Evolutionary conservation across 345 rosid genomes (phyloP).

Genomic region (Lepidium aucheri): DNA sequence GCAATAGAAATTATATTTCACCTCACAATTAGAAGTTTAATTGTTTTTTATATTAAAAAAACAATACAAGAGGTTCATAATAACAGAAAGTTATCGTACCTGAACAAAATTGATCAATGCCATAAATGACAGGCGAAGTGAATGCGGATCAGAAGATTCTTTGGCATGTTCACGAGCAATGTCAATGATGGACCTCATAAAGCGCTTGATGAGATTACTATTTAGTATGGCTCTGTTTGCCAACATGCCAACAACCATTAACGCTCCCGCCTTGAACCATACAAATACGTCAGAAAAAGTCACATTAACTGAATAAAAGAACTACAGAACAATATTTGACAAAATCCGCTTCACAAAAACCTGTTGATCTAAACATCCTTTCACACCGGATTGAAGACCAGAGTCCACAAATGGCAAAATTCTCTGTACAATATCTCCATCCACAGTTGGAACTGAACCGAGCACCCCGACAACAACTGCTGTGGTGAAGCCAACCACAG

Average conservation of each 20-base stretch:
- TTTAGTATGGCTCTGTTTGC: constrained; percentile 59
- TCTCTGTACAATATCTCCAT: constrained; percentile 62
- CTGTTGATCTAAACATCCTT: constrained; percentile 67
- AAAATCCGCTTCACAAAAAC: constrained; percentile 32
- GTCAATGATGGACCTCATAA: constrained; percentile 64
- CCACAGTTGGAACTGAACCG: constrained; percentile 50
- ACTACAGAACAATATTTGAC: background rate
- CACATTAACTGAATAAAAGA: background rate
- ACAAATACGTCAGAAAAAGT: background rate
- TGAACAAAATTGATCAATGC: constrained; percentile 73
- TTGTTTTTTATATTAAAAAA: background rate
- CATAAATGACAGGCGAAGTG: constrained; percentile 63
- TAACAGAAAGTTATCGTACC: constrained; percentile 36
- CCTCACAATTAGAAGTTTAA: background rate
- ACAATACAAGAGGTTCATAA: background rate
- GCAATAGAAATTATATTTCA: background rate
- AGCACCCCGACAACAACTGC: constrained; percentile 75
- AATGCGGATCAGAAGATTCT: constrained; percentile 55
- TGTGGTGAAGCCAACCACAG: constrained; percentile 60
- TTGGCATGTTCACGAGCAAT: constrained; percentile 53
- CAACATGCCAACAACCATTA: constrained; percentile 75
- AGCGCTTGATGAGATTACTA: constrained; percentile 62
- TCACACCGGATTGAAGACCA: constrained; percentile 56
- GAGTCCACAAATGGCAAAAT: constrained; percentile 71
- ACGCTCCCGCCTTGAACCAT: constrained; percentile 69